Conservation (phyloP, 352 stramenopile species). For the Globisporangium splendens region DNA sequence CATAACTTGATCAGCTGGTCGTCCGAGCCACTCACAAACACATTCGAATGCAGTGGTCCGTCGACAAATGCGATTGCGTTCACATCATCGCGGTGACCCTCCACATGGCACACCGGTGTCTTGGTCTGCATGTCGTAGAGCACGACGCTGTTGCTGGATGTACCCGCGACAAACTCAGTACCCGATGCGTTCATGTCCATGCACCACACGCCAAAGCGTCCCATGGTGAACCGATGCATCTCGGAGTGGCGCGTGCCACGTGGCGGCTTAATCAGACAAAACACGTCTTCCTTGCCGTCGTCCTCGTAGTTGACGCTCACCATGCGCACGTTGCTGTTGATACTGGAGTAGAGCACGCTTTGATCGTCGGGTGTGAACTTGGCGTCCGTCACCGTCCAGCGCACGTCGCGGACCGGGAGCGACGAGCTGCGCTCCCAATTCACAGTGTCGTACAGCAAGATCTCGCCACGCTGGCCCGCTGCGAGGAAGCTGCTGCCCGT, state of each 20-base stretch:
- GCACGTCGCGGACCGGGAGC: constrained; percentile 65
- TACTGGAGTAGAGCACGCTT: constrained; percentile 74
- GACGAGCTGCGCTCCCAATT: constrained; percentile 50
- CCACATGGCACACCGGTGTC: constrained; percentile 60
- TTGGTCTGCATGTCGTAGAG: constrained; percentile 81
- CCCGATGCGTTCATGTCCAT: constrained; percentile 73
- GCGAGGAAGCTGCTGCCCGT: constrained; percentile 65
- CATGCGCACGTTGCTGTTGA: constrained; percentile 83
- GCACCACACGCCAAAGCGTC: constrained; percentile 74
- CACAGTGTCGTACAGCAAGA: constrained; percentile 72
- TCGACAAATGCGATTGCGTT: constrained; percentile 86
- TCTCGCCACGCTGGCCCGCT: constrained; percentile 61
- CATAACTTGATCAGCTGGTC: constrained; percentile 84
- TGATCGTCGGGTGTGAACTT: constrained; percentile 77
- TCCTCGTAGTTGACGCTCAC: constrained; percentile 58
- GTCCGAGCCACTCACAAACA: constrained; percentile 84
- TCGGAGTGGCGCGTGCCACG: constrained; percentile 25
- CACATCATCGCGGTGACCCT: constrained; percentile 74
- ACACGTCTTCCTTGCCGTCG: constrained; percentile 47
- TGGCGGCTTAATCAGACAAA: constrained; percentile 30
- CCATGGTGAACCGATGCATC: constrained; percentile 16
- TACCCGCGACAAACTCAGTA: constrained; percentile 81
- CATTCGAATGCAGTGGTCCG: constrained; percentile 72
- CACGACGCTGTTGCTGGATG: constrained; percentile 67
- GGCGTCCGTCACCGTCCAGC: constrained; percentile 82